Conservation (phyloP, 352 stramenopile species). For the Phytophthora macrochlamydospora region DNA sequence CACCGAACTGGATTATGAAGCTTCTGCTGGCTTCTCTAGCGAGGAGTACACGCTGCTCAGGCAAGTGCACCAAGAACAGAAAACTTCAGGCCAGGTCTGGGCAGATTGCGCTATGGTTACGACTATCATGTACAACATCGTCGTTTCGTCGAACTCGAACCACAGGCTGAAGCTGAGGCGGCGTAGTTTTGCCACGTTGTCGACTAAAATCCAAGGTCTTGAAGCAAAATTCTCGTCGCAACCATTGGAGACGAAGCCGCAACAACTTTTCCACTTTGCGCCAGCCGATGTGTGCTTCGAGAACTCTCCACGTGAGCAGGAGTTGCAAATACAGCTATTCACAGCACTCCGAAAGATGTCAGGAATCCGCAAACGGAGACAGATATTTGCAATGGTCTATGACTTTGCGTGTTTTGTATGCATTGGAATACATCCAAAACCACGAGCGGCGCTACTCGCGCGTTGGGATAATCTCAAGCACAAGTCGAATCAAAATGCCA, state of each 20-base stretch:
- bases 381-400: neutral
- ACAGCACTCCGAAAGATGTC: neutral
- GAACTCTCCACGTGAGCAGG: neutral
- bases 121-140: slow-evolving; percentile 7
- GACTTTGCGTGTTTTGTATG: neutral
- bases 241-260: neutral
- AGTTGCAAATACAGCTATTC: neutral
- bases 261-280: neutral
- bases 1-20: slow-evolving; percentile 3
- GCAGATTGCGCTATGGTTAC: neutral
- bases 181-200: neutral
- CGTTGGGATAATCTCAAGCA: neutral
- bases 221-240: too few relatives aligned
- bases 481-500: neutral
- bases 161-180: neutral
- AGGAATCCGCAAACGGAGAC: neutral
- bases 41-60: neutral
- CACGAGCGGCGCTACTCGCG: neutral
- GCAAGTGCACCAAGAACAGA: neutral
- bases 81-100: neutral
- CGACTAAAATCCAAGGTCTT: neutral
- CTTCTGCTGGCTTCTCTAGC: neutral
- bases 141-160: neutral
- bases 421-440: neutral
- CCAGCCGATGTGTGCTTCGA: neutral